A percentile compares a stretch with the other conserved stretches of the same genome.
phyloP scores from a whole-genome alignment of 192 early-diverging fungal species.

The Gonapodya sp. region DNA sequence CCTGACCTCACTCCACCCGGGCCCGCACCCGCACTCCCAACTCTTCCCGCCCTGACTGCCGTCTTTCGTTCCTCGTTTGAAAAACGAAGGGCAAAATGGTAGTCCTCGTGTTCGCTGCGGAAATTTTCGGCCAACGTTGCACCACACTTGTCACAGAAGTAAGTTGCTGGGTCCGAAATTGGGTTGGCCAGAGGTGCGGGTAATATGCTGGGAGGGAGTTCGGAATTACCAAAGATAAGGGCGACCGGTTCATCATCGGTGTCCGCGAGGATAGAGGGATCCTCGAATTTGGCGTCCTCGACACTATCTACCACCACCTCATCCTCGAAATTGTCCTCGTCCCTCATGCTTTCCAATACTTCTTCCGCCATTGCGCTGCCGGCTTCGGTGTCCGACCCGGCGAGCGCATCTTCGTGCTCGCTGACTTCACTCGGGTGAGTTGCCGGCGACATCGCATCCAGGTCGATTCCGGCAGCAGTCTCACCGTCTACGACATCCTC shows the following conservation, averaged over 20 bases:
- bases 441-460: not conserved
- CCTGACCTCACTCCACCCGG: too few species aligned
- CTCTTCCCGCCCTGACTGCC: too few species aligned
- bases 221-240: too few species aligned
- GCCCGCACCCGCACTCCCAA: too few species aligned
- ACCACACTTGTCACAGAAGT: not conserved
- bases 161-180: not conserved
- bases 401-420: not conserved
- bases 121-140: not conserved
- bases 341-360: not conserved
- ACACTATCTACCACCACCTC: not conserved
- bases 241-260: too few species aligned
- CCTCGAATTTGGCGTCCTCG: not conserved
- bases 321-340: not conserved
- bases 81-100: not conserved
- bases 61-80: not conserved
- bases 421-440: not conserved
- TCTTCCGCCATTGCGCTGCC: not conserved
- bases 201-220: too few species aligned
- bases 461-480: too few species aligned
- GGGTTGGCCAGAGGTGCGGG: not conserved
- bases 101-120: not conserved
- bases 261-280: too few species aligned
- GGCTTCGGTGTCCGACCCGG: not conserved
- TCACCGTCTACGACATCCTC: too few species aligned